These are phyloP conservation scores for Gossypium sturtianum DNA, from an alignment of 345 rosid genomes.

Conservation along the genomic window DNA sequence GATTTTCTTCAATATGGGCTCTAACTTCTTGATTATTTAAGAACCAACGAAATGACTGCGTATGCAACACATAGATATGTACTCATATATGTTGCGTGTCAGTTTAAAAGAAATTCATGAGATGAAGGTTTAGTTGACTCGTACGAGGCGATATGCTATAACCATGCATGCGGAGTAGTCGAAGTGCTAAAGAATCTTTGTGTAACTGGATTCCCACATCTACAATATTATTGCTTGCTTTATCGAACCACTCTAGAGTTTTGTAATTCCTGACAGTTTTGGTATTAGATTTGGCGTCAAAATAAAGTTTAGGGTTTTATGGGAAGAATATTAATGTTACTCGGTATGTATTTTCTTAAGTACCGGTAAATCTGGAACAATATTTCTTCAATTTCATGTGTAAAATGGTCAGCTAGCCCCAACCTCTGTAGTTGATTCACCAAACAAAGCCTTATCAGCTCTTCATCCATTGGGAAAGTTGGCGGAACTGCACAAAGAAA, in stretches of 20 bases:
- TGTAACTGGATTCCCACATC: slow-evolving; percentile 26
- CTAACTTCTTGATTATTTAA: slow-evolving; percentile 29
- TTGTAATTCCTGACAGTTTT: slow-evolving; percentile 25
- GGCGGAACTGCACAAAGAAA: slow-evolving; percentile 36
- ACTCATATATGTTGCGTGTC: slow-evolving; percentile 12
- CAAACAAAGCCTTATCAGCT: slow-evolving; percentile 41
- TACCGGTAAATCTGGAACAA: slow-evolving; percentile 41
- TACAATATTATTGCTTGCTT: neutral
- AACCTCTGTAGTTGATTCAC: slow-evolving; percentile 39
- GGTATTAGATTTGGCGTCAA: too few relatives aligned
- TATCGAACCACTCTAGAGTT: slow-evolving; percentile 2
- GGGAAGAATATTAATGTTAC: neutral
- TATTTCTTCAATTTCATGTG: slow-evolving; percentile 32
- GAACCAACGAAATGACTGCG: slow-evolving; percentile 56
- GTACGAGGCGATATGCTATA: slow-evolving; percentile 42
- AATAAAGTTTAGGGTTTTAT: neutral
- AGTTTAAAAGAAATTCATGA: neutral
- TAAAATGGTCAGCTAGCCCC: slow-evolving; percentile 50
- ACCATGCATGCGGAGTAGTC: slow-evolving; percentile 49
- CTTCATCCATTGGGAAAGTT: slow-evolving; percentile 43
- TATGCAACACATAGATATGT: neutral
- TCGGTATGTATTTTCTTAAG: neutral
- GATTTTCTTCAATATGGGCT: slow-evolving; percentile 26
- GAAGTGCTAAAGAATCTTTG: slow-evolving; percentile 53
- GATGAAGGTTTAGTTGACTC: neutral